These are phyloP conservation scores for Aureobasidium musti DNA, from an alignment of 2,329 filamentous ascomycete species.

Conservation along the genomic window DNA sequence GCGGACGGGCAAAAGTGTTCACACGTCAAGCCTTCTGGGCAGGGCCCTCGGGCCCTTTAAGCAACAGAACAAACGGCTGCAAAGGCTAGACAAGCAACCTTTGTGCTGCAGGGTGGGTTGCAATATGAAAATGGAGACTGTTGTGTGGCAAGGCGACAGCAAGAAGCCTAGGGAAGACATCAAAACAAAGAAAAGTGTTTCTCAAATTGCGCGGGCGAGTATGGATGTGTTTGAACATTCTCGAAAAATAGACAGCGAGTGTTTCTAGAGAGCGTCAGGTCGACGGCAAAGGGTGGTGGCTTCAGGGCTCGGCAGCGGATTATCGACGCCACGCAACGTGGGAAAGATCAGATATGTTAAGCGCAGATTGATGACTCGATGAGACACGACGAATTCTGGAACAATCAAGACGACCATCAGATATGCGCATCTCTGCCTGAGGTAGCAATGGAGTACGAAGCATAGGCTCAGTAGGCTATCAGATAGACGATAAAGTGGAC, in stretches of 20 bases:
- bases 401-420: neutral
- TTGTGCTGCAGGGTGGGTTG: neutral
- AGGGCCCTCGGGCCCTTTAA: slow-evolving; percentile 10
- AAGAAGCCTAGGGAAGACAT: too few relatives aligned
- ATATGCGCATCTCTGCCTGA: slow-evolving; percentile 2
- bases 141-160: too few relatives aligned
- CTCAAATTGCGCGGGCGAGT: neutral
- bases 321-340: slow-evolving; percentile 19
- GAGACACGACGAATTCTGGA: neutral
- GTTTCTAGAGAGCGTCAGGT: slow-evolving; percentile 15
- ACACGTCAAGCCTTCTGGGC: slow-evolving; percentile 23
- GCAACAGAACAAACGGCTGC: slow-evolving; percentile 4
- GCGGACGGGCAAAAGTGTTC: slow-evolving; percentile 20
- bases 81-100: slow-evolving; percentile 4
- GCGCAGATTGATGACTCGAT: slow-evolving; percentile 15
- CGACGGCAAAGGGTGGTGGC: slow-evolving; percentile 5
- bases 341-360: neutral
- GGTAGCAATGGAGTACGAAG: slow-evolving; percentile 1
- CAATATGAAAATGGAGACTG: neutral
- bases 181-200: neutral
- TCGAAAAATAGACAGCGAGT: neutral
- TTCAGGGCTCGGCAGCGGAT: slow-evolving; percentile 20
- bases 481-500: neutral
- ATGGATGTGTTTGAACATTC: slow-evolving; percentile 3
- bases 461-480: neutral